phyloP scores from a whole-genome alignment of 2,329 filamentous ascomycete genomes.

The Talaromyces sp. region DNA sequence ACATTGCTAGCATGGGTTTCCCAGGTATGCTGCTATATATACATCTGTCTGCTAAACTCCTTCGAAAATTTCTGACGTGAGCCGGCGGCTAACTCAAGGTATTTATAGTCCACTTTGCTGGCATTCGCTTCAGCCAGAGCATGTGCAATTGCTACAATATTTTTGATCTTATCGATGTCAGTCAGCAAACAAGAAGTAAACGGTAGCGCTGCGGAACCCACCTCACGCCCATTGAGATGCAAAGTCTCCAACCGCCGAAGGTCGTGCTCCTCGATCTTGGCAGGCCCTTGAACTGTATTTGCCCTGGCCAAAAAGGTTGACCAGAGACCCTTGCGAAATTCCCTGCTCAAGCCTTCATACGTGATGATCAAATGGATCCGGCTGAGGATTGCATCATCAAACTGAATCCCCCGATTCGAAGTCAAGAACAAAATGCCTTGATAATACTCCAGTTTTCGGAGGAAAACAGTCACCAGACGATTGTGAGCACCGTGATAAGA shows the following conservation, averaged over 20 bases:
- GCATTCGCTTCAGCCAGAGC: conserved; percentile 16
- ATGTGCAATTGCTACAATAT: conserved; percentile 17
- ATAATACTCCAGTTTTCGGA: conserved; percentile 45
- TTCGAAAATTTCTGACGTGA: conserved; percentile 17
- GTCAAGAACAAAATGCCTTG: conserved; percentile 44
- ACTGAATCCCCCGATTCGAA: conserved; percentile 38
- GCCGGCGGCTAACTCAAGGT: conserved; percentile 13
- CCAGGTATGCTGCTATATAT: conserved; percentile 9
- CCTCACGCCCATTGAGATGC: conserved; percentile 19
- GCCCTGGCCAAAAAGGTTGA: conserved; percentile 18
- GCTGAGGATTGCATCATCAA: conserved; percentile 41
- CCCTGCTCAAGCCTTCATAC: conserved; percentile 32
- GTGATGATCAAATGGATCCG: conserved; percentile 37
- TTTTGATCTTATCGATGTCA: conserved; percentile 20
- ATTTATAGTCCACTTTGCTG: conserved; percentile 13
- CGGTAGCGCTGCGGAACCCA: conserved; percentile 6
- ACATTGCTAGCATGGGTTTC: conserved; percentile 3
- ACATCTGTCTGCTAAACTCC: conserved; percentile 17
- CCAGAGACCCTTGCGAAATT: conserved; percentile 36
- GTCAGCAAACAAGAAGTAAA: conserved; percentile 7
- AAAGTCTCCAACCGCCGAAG: conserved; percentile 11
- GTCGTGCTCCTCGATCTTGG: conserved; percentile 10
- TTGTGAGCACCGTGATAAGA: conserved; percentile 31
- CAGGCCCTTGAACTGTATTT: conserved; percentile 15
- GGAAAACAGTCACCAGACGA: conserved; percentile 37